These are phyloP conservation scores for Calocybe indica DNA, from an alignment of 768 basidiomycete species.

Conservation along the genomic window DNA sequence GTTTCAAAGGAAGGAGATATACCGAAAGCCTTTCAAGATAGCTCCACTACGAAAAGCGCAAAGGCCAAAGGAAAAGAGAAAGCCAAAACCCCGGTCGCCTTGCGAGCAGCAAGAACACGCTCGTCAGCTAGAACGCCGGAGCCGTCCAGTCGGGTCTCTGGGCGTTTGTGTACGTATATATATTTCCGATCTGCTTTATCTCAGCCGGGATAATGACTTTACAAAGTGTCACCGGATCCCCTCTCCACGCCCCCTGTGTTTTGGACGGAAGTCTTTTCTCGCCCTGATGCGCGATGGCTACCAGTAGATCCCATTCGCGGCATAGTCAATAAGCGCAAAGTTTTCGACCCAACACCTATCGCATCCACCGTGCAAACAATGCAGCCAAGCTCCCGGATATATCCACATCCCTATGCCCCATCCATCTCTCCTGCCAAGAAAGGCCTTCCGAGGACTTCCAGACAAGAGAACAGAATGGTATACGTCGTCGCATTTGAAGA, in stretches of 20 bases:
- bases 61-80: conserved; percentile 58
- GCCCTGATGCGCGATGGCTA: conserved; percentile 87
- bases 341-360: conserved; percentile 64
- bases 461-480: conserved; percentile 73
- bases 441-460: not conserved
- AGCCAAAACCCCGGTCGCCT: conserved; percentile 45
- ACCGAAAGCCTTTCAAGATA: no score
- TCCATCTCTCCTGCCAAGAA: not conserved
- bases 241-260: conserved; percentile 74
- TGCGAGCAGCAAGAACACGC: conserved; percentile 53
- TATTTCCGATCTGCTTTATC: not conserved
- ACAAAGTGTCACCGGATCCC: conserved; percentile 43
- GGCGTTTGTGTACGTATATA: conserved; percentile 15
- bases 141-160: conserved; percentile 13
- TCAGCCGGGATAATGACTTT: not conserved
- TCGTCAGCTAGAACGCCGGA: conserved; percentile 29
- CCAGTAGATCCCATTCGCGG: conserved; percentile 86
- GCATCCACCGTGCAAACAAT: conserved; percentile 12
- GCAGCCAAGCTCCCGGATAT: conserved; percentile 10
- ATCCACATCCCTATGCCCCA: conserved; percentile 15
- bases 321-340: conserved; percentile 72
- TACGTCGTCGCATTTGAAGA: conserved; percentile 96
- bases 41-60: conserved; percentile 24
- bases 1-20: conserved; percentile 26
- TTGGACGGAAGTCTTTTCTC: conserved; percentile 97